Base-by-base conservation (phyloP, 495 filamentous ascomycete genomes). In the Pseudotulostoma volvatum region DNA sequence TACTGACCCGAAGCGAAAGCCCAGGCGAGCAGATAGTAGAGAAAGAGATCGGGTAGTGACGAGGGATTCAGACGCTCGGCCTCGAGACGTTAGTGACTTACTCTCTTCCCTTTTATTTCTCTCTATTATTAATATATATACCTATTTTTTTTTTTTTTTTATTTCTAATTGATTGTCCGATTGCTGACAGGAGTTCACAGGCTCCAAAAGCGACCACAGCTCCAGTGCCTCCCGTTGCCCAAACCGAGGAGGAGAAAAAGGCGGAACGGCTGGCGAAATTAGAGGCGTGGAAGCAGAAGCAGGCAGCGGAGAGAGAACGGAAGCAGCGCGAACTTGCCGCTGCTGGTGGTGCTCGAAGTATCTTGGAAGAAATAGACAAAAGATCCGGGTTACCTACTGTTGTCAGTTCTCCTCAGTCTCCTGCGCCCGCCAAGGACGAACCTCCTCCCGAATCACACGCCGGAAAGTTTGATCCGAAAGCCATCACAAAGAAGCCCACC, bases 201-300 rank as follows among this genome's bases (percentile, higher is more conserved):
- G 45, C 47, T 14, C 61, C 64, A 7, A 68, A 64, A 39, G 44
- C 53, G 8, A n/a, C n/a, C n/a, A n/a, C n/a, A n/a, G n/a, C n/a
- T n/a, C 43, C 59, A 21, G 63, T 74, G 13, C 64, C 78, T 39
- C 52, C 68, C 36, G 49, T 69, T 38, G 58, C 64, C 20, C 73
- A 72, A 48, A 73, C 79, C 13, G 84, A 87, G 43, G 80, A 81
- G 39, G 79, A 90, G 31, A 88, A 90, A 52, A 82, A 85, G 50
- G 81, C 76, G 33, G 83, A 92, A 53, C 65, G 81, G 36, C 66
- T 87, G 23, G 83, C 85, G 19, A 88, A 85, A 43, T 54, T 93
- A 21, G 81, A 87, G 55, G 83, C 84, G 44, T 93, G 86, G 85
- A 93, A 92, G 56, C 76, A 81, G 54, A 90, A 92, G 48, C 79